Conservation (phyloP, 768 basidiomycete genomes). For the Auriculariales sp. region DNA sequence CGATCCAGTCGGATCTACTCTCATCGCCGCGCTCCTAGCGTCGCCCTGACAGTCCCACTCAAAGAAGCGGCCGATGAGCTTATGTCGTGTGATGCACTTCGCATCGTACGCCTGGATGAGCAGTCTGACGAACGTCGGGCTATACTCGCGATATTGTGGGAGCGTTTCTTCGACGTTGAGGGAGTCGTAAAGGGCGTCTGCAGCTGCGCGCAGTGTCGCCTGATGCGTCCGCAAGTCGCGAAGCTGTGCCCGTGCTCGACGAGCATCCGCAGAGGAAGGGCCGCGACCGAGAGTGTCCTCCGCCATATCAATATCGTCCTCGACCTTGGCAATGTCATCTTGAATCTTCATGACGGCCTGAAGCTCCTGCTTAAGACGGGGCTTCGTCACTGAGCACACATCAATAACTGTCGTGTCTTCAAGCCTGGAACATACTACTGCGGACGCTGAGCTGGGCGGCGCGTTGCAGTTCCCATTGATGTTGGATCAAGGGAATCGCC, state of each 20-base stretch:
- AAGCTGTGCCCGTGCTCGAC: slow-evolving; percentile 9
- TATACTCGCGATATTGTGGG: slow-evolving; percentile 18
- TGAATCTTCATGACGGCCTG: slow-evolving; percentile 18
- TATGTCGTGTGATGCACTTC: slow-evolving; percentile 24
- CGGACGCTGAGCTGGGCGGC: slow-evolving; percentile 16
- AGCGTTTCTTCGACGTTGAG: slow-evolving; percentile 19
- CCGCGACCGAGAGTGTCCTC: slow-evolving; percentile 5
- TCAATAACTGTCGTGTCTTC: neutral
- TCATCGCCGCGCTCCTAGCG: too few species aligned
- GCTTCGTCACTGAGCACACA: neutral
- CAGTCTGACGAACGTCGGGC: slow-evolving; percentile 16
- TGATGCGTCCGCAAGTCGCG: slow-evolving; percentile 12
- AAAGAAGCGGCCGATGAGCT: slow-evolving; percentile 20
- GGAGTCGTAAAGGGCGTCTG: slow-evolving; percentile 19
- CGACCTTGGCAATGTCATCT: slow-evolving; percentile 13
- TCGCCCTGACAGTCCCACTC: slow-evolving; percentile 23
- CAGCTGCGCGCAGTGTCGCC: slow-evolving; percentile 10
- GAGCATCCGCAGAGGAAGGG: neutral
- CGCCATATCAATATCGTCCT: slow-evolving; percentile 11
- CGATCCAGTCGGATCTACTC: too few species aligned
- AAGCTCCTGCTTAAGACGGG: slow-evolving; percentile 18
- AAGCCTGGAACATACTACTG: slow-evolving; percentile 12
- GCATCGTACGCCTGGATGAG: slow-evolving; percentile 22
- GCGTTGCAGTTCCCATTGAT: slow-evolving; percentile 21
- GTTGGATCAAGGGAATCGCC: slow-evolving; percentile 9